A percentile compares a stretch with the other conserved stretches of the same genome.
Conservation (phyloP, 1,284 basidiomycete genomes). For the Stygiomarasmius scandens region DNA sequence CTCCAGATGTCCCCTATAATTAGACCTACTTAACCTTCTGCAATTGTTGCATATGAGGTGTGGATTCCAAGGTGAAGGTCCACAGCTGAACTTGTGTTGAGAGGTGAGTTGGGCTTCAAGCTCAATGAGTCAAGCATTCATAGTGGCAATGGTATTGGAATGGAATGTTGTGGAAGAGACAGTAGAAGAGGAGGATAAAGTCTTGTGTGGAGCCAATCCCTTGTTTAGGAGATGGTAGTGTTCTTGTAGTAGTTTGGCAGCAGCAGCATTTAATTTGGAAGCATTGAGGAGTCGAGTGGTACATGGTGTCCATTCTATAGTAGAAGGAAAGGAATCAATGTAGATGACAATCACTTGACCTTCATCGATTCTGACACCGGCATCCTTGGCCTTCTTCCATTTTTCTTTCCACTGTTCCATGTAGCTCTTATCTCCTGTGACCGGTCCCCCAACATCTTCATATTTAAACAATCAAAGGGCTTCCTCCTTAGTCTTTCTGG, state of each 20-base stretch:
- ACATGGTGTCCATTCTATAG: neutral
- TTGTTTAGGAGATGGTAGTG: neutral
- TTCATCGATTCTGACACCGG: neutral
- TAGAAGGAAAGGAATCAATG: constrained; percentile 8
- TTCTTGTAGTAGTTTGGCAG: neutral
- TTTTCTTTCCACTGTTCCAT: neutral
- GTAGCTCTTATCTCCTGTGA: constrained; percentile 6
- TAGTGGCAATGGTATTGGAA: neutral
- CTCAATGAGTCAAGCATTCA: neutral
- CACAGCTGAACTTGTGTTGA: neutral
- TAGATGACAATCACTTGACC: neutral
- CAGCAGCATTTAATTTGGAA: neutral
- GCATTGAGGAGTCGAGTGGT: neutral
- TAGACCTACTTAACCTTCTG: neutral
- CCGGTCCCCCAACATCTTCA: neutral
- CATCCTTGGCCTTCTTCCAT: constrained; percentile 2
- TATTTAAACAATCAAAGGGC: neutral
- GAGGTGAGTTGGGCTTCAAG: neutral
- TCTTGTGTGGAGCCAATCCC: neutral
- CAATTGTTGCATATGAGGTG: constrained; percentile 1
- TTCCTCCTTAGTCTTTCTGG: constrained; percentile 3
- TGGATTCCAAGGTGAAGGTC: neutral
- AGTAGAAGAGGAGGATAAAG: neutral
- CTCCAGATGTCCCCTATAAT: neutral
- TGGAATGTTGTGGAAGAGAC: too few relatives aligned